Base-by-base conservation (phyloP, 1,284 basidiomycete genomes). In the Pseudozyma hubeiensis region DNA sequence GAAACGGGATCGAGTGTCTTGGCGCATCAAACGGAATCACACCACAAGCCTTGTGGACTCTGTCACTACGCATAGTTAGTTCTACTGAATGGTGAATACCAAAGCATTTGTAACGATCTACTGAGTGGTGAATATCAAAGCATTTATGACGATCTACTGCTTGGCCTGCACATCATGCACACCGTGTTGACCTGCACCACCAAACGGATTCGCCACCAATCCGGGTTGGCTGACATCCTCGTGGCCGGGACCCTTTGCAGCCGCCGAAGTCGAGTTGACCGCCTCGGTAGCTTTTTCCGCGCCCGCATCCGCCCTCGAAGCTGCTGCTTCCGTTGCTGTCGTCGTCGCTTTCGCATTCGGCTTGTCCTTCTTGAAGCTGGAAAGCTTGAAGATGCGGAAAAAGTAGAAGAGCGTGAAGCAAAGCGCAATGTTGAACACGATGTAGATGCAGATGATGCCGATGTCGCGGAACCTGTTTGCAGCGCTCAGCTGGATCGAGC, bases 391-490 rank as follows among this genome's bases (percentile, higher is more conserved):
- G 54, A 78, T 53, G 41, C 77, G 60, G 74, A 78, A 78, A n/a
- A 76, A 61, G 59, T 74, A 83, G 53, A 81, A 81, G 51, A 78
- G 54, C 3, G 44, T 57, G 48, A 73, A 78, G 56, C 64, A 63
- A 35, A 78, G 77, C 11, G 51, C 51, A 14, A 83, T 55, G 70
- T 92, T 92, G 85, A 91, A 88, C 16, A 86, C 75, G 69, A 90
- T 88, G 84, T 89, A 92, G 0, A 85, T 89, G 79, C 87, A 88
- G 64, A 92, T 84, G 50, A 92, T 83, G 19, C 80, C 80, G 17
- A 82, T 40, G 57, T 81, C 66, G n/a, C 79, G 67, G 71, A 63
- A 82, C 17, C 64, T 54, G 40, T 66, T 44, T 4, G 39, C 4
- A 10, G 73, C 71, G 37, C 53, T 37, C 34, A 82, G 53, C 29